Percentiles rank a stretch among this genome's conserved stretches.
These are phyloP conservation scores for Sextonia rubra DNA, from an alignment of 164 flowering plant genomes.

Conservation along the genomic window DNA sequence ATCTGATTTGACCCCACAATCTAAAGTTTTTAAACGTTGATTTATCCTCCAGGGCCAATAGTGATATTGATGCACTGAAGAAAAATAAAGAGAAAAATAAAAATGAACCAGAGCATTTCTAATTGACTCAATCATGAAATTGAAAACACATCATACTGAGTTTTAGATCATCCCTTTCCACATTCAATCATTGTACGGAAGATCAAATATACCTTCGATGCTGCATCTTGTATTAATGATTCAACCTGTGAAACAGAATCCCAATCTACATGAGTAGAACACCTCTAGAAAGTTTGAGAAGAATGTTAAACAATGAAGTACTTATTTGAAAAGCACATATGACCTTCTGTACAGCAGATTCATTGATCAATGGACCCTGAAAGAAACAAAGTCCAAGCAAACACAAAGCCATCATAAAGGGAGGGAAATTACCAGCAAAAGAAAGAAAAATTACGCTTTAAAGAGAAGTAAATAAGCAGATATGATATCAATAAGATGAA, in stretches of 20 bases:
- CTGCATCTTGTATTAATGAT: constrained; percentile 73
- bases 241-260: constrained; percentile 54
- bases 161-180: constrained; percentile 1
- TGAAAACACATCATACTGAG: neutral
- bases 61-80: no score
- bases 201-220: constrained; percentile 61
- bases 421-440: neutral
- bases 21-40: no score
- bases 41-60: no score
- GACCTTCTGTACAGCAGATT: constrained; percentile 88
- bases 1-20: no score
- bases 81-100: no score
- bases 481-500: neutral
- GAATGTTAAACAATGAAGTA: neutral
- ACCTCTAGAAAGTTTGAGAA: neutral
- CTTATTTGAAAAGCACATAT: neutral
- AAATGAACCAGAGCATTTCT: no score
- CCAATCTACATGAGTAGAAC: neutral
- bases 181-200: neutral
- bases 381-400: neutral
- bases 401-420: neutral
- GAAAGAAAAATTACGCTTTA: neutral
- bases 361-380: constrained; percentile 96
- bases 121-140: neutral
- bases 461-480: neutral